Base-by-base conservation (phyloP, 2,329 filamentous ascomycete genomes). In the Verticillium dahliae region DNA sequence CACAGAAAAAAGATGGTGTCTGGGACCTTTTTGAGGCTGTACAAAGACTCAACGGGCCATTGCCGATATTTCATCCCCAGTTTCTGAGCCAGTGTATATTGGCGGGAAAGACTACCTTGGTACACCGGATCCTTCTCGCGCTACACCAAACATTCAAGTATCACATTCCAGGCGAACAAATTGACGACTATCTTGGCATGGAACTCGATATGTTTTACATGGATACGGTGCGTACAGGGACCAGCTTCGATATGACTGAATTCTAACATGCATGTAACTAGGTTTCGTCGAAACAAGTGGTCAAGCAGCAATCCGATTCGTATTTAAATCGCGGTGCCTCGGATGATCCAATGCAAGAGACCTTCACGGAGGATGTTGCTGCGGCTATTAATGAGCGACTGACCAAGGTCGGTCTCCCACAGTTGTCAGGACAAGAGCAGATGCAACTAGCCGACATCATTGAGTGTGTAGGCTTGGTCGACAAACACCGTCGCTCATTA, bases 61-160 rank as follows among this genome's bases (percentile, higher is more conserved):
- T 98, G 6, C 92, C 95, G 0, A 82, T 96, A 2, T 99, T 96
- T 68, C 94, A 99, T 69, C 95, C 95, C 0, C 92, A 96, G 69
- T 91, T 97, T 62, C 76, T 98, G 33, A 90, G 90, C 59, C 91
- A 97, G 72, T 94, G 90, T 68, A 91, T 96, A 41, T 79, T 97
- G 33, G 84, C 88, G 22, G 94, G 93, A 1, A 96, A 96, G 71
- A 82, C 83, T 38, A 72, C 75, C 3, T 74, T 92, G 6, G 91
- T 95, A 2, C 88, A 92, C 66, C 81, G 81, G 10, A 86, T 97
- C 10, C 74, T 98, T 34, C 78, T 90, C 59, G 85, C 85, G 6
- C 78, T 99, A 27, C 83, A 92, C 68, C 85, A 87, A 68, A 89
- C 85, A 14, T 76, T 99, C 58, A 96, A 93, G 69, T 97, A 91